Percentiles rank a stretch among this genome's conserved stretches.
Conservation (phyloP, 2,329 filamentous ascomycete species). For the Fusarium irregulare region DNA sequence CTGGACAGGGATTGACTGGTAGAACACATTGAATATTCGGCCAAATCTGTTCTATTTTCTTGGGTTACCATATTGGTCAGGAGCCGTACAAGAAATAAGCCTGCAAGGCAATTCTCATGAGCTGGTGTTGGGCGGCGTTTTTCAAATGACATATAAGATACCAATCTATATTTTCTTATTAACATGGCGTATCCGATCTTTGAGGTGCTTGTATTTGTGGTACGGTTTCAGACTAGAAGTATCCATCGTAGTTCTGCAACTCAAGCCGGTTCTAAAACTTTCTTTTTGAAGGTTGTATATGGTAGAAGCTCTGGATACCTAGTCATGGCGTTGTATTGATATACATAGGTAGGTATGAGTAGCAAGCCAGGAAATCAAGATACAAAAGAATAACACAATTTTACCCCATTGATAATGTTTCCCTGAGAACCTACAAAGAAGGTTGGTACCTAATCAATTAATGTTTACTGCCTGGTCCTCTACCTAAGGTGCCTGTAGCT, state of each 20-base stretch:
- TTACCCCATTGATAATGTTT: neutral
- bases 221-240: neutral
- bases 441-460: neutral
- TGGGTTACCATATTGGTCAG: neutral
- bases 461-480: neutral
- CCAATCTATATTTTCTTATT: conserved; percentile 11
- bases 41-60: neutral
- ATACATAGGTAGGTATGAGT: neutral
- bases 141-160: conserved; percentile 29
- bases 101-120: conserved; percentile 21
- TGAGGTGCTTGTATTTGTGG: neutral
- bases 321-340: neutral
- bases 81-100: neutral
- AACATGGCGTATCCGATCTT: neutral
- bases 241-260: neutral
- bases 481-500: neutral
- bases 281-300: neutral
- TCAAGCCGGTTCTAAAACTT: neutral
- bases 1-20: conserved; percentile 65
- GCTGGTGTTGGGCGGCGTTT: conserved; percentile 37
- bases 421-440: neutral
- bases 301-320: neutral
- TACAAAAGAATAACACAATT: neutral
- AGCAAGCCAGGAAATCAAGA: neutral
- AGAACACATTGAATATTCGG: conserved; percentile 1